These are phyloP conservation scores for Coelastrella sp. DNA, from an alignment of 139 green algal species.

Conservation along the genomic window DNA sequence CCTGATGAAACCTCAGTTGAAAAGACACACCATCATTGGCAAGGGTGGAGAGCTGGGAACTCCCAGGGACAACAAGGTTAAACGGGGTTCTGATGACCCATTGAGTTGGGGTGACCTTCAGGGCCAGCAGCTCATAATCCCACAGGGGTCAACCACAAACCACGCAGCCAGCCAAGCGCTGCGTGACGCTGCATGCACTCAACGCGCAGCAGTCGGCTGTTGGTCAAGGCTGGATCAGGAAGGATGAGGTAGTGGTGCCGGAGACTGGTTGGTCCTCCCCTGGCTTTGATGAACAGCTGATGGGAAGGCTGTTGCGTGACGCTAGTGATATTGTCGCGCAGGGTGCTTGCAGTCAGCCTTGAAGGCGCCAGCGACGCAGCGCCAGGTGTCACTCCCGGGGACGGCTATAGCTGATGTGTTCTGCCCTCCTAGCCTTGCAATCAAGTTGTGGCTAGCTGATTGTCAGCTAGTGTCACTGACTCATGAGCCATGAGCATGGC, in stretches of 20 bases:
- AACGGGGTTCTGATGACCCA: conserved; percentile 18
- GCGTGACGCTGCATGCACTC: conserved; percentile 11
- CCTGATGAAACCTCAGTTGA: not conserved
- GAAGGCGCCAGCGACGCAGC: not conserved
- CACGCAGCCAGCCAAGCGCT: conserved; percentile 16
- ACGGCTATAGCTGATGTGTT: conserved; percentile 10
- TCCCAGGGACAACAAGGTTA: not conserved
- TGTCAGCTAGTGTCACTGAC: too few species aligned
- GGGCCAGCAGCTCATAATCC: conserved; percentile 16
- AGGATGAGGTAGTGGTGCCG: conserved; percentile 13
- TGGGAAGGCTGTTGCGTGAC: conserved; percentile 26
- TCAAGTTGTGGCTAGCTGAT: too few species aligned
- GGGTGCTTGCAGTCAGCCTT: conserved; percentile 5
- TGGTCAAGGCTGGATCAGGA: not conserved
- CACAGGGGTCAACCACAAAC: not conserved
- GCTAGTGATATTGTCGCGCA: not conserved
- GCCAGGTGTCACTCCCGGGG: not conserved
- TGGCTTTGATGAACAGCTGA: conserved; percentile 28
- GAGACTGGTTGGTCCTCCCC: conserved; percentile 23
- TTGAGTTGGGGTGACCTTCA: conserved; percentile 16
- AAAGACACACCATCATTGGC: conserved; percentile 9
- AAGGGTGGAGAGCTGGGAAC: not conserved
- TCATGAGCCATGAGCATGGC: too few species aligned
- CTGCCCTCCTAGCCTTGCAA: too few species aligned
- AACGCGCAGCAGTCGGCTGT: not conserved